Conservation (phyloP, 352 stramenopile species). For the Pythium oligandrum region DNA sequence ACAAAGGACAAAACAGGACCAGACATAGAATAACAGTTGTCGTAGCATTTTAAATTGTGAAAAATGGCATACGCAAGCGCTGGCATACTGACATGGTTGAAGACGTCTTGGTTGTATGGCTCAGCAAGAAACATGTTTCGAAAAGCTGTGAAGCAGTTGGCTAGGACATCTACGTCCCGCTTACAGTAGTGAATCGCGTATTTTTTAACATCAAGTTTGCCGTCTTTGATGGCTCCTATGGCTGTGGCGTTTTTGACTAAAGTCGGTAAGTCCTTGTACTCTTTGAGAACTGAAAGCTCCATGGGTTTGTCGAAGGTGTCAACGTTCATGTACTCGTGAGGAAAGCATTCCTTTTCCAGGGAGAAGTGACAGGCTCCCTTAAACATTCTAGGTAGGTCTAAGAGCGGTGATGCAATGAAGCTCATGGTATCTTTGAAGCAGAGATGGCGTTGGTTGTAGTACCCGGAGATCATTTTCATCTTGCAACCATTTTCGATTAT, state of each 20-base stretch:
- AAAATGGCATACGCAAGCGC: constrained; percentile 6
- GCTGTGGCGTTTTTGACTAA: constrained; percentile 10
- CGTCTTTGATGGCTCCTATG: constrained; percentile 11
- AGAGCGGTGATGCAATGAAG: constrained; percentile 5
- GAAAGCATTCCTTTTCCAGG: constrained; percentile 16
- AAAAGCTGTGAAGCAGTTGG: constrained; percentile 10
- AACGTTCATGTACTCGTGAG: constrained; percentile 15
- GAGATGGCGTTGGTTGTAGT: constrained; percentile 5
- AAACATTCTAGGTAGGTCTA: constrained; percentile 12
- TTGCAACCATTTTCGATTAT: constrained; percentile 13
- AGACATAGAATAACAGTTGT: constrained; percentile 11
- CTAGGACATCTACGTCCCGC: constrained; percentile 13
- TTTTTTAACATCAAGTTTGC: constrained; percentile 7
- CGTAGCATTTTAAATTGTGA: constrained; percentile 14
- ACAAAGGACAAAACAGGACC: constrained; percentile 8
- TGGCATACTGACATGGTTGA: constrained; percentile 12
- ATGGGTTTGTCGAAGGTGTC: constrained; percentile 7
- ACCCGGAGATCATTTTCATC: constrained; percentile 8
- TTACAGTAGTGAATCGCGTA: constrained; percentile 16
- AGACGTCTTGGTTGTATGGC: constrained; percentile 14
- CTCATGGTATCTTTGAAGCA: constrained; percentile 11
- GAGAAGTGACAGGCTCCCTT: constrained; percentile 4
- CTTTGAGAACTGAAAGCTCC: constrained; percentile 6
- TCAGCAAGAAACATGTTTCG: constrained; percentile 6
- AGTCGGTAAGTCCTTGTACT: constrained; percentile 9